Base-by-base conservation (phyloP, 345 rosid genomes). In the Aquilaria malaccensis region DNA sequence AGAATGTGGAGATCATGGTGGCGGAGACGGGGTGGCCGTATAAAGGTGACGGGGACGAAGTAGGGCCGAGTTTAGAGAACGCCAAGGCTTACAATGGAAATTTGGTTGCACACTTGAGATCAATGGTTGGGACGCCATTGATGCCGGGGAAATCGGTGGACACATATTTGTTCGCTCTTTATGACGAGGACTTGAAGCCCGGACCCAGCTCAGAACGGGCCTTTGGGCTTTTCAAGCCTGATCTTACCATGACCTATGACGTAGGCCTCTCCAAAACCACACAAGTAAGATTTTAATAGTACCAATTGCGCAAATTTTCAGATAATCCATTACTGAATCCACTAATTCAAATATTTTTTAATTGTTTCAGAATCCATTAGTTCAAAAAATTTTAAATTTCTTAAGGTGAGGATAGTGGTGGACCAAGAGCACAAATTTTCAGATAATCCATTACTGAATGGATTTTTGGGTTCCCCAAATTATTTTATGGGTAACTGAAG, bases 1-100 rank as follows among this genome's bases (percentile, higher is more conserved):
- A 83, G 65, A 66, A 79, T 62, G 91, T 94, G 48, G 97, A 94
- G 68, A 94, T 94, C 31, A 70, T 83, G 67, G 96, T 94, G 9
- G 96, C 97, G 7, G 97, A 94, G 79, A 94, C 97, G 4, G 99
- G 99, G 1, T 94, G 99, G 99, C 93, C 99, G 3, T 94, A 88
- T 74, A 84, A 80, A 59, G 99, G 99, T 50, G 99, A 90, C 66
- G 64, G 48, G 52, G 58, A 79, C 11, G 95, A 94, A 74, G 87
- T 76, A 0, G 97, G 86, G 0, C 71, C 92, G 5, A 86, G 85
- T 49, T 6, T 81, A n/a, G 97, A 94, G 69, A 86, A 88, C 31
- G 99, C 99, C 0, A 83, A 71, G 69, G 96, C 90, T 46, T 94
- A 88, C 70, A 86, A 85, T 50, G 89, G 90, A 15, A 88, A 88